phyloP scores from a whole-genome alignment of 2,329 filamentous ascomycete species.

The Xenosphaeropsis pyriputrescens region DNA sequence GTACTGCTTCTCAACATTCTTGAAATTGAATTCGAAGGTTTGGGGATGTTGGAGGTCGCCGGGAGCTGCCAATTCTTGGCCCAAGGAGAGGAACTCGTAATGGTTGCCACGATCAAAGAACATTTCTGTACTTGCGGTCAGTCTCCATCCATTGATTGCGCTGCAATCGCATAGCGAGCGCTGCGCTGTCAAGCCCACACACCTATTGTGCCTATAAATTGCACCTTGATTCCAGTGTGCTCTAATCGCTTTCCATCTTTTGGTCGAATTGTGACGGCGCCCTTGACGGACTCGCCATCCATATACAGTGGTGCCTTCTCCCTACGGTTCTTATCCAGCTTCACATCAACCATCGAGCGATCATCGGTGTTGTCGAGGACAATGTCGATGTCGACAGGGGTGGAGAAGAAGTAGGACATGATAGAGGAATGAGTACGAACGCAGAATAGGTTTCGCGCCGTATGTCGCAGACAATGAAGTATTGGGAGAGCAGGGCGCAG shows the following conservation, averaged over 20 bases:
- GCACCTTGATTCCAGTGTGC: slow-evolving; percentile 98
- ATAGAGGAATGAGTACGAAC: too few species aligned
- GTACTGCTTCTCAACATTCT: slow-evolving; percentile 99
- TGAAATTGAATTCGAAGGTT: slow-evolving; percentile 99
- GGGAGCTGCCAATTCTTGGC: slow-evolving; percentile 90
- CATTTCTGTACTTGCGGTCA: slow-evolving; percentile 54
- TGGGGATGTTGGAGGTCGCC: slow-evolving; percentile 98
- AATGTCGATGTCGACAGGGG: slow-evolving; percentile 96
- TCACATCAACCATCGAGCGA: slow-evolving; percentile 89
- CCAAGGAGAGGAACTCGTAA: slow-evolving; percentile 95
- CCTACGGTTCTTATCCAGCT: slow-evolving; percentile 93
- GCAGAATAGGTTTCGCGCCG: too few species aligned
- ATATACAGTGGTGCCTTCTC: slow-evolving; percentile 96
- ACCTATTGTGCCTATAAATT: slow-evolving; percentile 98
- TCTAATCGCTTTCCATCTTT: slow-evolving; percentile 98
- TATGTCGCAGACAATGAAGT: neutral
- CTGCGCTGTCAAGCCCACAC: slow-evolving; percentile 13
- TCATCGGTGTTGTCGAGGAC: slow-evolving; percentile 93
- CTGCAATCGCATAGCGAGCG: too few species aligned
- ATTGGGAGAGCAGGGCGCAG: too few species aligned
- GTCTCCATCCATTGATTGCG: too few species aligned
- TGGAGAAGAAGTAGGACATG: slow-evolving; percentile 98
- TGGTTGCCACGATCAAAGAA: slow-evolving; percentile 99
- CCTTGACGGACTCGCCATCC: slow-evolving; percentile 97
- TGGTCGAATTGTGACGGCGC: slow-evolving; percentile 82